These are phyloP conservation scores for Malus orientalis DNA, from an alignment of 306 rosid genomes.

Conservation along the genomic window DNA sequence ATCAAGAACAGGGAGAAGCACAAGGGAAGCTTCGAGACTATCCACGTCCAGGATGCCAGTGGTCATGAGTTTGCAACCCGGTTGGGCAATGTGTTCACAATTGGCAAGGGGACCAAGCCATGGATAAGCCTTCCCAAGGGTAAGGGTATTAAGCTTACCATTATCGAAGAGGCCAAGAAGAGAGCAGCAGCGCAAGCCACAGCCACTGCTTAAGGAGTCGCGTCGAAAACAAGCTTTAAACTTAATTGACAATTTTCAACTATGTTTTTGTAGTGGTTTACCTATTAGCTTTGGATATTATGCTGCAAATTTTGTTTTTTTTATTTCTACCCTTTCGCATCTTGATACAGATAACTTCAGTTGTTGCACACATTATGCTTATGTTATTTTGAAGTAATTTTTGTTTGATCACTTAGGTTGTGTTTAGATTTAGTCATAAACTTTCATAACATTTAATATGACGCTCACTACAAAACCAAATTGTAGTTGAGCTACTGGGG, in stretches of 20 bases:
- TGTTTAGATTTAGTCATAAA: background rate
- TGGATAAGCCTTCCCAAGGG: slow-evolving; percentile 87
- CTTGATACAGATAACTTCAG: background rate
- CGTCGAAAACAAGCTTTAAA: slow-evolving; percentile 5
- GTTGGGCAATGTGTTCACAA: slow-evolving; percentile 52
- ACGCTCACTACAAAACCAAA: too few relatives aligned
- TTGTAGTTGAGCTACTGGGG: too few relatives aligned
- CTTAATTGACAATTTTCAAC: background rate
- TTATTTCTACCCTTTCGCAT: background rate
- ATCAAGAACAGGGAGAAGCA: slow-evolving; percentile 78
- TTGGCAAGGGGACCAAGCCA: slow-evolving; percentile 70
- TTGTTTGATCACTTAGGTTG: background rate
- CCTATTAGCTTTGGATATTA: background rate
- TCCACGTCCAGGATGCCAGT: slow-evolving; percentile 72
- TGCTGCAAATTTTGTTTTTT: background rate
- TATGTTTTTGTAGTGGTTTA: background rate
- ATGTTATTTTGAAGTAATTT: background rate
- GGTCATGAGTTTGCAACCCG: slow-evolving; percentile 81
- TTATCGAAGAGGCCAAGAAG: slow-evolving; percentile 77
- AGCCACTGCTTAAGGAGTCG: slow-evolving; percentile 31
- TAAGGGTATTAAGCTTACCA: slow-evolving; percentile 70
- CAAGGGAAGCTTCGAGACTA: slow-evolving; percentile 70
- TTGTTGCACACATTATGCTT: background rate
- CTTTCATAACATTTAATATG: too few relatives aligned
- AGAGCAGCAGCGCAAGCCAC: slow-evolving; percentile 58